Evolutionary conservation across 2,329 filamentous ascomycete species (phyloP).

Genomic region (Thielaviopsis punctulata): DNA sequence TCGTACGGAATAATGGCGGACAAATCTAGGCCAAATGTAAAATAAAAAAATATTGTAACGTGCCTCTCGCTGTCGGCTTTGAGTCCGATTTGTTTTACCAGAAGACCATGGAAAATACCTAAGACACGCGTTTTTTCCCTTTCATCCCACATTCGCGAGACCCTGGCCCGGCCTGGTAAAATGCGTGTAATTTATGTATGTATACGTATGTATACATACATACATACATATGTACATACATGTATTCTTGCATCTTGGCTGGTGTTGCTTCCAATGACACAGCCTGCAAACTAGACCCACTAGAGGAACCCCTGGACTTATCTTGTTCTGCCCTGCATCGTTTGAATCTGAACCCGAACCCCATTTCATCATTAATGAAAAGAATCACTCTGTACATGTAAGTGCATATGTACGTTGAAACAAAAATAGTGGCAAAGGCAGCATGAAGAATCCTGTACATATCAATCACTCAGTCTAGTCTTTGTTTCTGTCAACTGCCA

Average conservation of each 20-base stretch:
- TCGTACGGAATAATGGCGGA: no score
- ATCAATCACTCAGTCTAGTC: no score
- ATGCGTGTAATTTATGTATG: background rate
- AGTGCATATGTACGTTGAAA: no score
- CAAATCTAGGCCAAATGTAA: no score
- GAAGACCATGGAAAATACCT: background rate
- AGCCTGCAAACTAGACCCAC: no score
- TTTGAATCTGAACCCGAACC: background rate
- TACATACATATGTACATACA: no score
- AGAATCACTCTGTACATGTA: no score
- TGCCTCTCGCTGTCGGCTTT: background rate
- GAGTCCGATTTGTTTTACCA: background rate
- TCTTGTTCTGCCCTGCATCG: no score
- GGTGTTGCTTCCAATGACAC: no score
- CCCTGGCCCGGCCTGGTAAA: background rate
- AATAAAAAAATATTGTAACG: background rate
- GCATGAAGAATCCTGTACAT: background rate
- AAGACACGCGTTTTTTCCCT: no score
- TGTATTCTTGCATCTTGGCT: no score
- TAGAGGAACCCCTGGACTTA: no score
- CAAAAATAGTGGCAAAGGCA: background rate
- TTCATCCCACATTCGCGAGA: background rate
- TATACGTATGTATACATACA: background rate
- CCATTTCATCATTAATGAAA: background rate
- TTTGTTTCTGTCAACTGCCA: background rate